A percentile compares a stretch with the other conserved stretches of the same genome.
phyloP scores from a whole-genome alignment of 179 eudicot genomes.

The Silene coronaria region DNA sequence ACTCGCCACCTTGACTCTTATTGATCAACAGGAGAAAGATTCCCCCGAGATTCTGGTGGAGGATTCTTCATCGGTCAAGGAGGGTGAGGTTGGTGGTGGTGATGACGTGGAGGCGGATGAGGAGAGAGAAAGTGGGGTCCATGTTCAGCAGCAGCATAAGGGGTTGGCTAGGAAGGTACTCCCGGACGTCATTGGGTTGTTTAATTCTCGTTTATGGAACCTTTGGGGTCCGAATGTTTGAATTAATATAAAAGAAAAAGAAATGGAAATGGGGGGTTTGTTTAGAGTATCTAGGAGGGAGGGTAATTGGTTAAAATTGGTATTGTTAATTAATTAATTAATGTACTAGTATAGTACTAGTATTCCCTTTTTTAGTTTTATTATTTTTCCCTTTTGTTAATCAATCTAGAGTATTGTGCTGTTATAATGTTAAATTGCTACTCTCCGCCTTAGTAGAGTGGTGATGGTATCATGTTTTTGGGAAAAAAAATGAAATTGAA shows the following conservation, averaged over 20 bases:
- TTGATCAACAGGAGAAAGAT: neutral
- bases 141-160: slow-evolving; percentile 27
- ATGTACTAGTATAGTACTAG: too few species aligned
- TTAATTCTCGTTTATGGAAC: slow-evolving; percentile 75
- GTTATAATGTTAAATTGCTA: too few species aligned
- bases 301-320: neutral
- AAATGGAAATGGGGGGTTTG: too few species aligned
- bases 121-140: slow-evolving; percentile 11
- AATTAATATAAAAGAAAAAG: neutral
- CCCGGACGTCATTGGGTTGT: slow-evolving; percentile 78
- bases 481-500: too few species aligned
- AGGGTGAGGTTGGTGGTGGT: slow-evolving; percentile 9
- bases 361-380: too few species aligned
- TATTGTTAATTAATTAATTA: neutral
- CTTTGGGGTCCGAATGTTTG: slow-evolving; percentile 81
- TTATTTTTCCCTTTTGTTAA: neutral
- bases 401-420: neutral
- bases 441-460: too few species aligned
- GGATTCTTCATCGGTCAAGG: neutral
- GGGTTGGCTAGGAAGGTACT: slow-evolving; percentile 71
- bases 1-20: too few species aligned
- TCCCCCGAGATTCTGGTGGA: neutral
- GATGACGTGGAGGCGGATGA: slow-evolving; percentile 8
- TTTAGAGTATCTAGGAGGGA: neutral
- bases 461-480: too few species aligned